Conservation (phyloP, 192 early-diverging fungal genomes). For the Mortierella hygrophila region DNA sequence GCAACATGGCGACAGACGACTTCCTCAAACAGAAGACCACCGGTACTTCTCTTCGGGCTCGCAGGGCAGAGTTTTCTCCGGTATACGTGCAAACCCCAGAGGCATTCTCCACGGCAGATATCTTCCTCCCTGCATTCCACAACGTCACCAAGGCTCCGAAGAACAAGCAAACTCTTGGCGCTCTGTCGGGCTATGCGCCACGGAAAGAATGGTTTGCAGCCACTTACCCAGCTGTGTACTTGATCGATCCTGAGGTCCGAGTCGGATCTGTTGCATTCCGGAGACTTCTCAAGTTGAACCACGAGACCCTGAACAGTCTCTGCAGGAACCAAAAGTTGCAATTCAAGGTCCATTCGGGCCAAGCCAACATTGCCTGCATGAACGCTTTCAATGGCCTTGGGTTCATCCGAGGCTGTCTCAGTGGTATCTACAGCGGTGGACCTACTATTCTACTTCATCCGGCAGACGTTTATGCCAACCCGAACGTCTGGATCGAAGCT, state of each 20-base stretch:
- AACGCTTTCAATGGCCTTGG: slow-evolving; percentile 50
- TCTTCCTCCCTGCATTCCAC: slow-evolving; percentile 66
- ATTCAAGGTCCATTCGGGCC: slow-evolving; percentile 60
- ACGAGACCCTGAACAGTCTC: slow-evolving; percentile 67
- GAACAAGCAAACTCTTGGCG: slow-evolving; percentile 63
- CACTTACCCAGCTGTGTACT: slow-evolving; percentile 66
- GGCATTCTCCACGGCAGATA: slow-evolving; percentile 41
- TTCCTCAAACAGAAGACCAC: slow-evolving; percentile 67
- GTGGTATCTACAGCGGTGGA: slow-evolving; percentile 51
- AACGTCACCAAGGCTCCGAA: slow-evolving; percentile 77
- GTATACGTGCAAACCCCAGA: slow-evolving; percentile 57
- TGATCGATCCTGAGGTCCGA: slow-evolving; percentile 56
- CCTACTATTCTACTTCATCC: slow-evolving; percentile 48
- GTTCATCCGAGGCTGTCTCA: slow-evolving; percentile 41
- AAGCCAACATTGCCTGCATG: slow-evolving; percentile 53
- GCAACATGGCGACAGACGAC: slow-evolving; percentile 65
- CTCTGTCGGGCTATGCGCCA: slow-evolving; percentile 67
- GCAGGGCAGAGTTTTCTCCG: slow-evolving; percentile 60
- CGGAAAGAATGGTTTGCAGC: slow-evolving; percentile 68
- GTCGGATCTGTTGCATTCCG: slow-evolving; percentile 18
- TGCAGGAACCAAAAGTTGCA: slow-evolving; percentile 70
- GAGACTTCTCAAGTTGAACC: slow-evolving; percentile 57
- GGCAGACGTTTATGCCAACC: slow-evolving; percentile 44
- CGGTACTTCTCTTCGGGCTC: slow-evolving; percentile 64
- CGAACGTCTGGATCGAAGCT: slow-evolving; percentile 54